Evolutionary conservation across 352 stramenopile genomes (phyloP).

Genomic region (Phytophthora megakarya): DNA sequence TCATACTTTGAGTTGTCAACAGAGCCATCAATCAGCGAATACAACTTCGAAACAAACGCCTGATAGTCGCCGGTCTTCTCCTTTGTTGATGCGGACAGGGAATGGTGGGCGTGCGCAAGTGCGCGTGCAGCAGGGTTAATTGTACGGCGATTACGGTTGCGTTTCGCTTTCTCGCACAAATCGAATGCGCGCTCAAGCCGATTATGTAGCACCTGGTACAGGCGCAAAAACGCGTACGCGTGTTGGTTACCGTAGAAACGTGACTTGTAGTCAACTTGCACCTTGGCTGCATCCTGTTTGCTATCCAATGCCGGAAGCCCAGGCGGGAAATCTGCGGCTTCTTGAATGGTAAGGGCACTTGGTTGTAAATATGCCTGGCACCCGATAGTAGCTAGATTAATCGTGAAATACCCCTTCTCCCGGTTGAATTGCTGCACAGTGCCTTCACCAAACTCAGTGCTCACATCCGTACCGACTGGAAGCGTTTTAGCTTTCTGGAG

Average conservation of each 20-base stretch:
- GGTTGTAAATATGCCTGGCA: slow-evolving; percentile 78
- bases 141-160: slow-evolving; percentile 83
- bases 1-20: slow-evolving; percentile 90
- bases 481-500: slow-evolving; percentile 71
- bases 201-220: slow-evolving; percentile 90
- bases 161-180: slow-evolving; percentile 87
- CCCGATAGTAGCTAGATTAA: slow-evolving; percentile 63
- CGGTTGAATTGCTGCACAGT: slow-evolving; percentile 79
- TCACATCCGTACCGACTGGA: slow-evolving; percentile 71
- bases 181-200: slow-evolving; percentile 82
- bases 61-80: slow-evolving; percentile 89
- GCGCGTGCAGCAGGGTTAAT: slow-evolving; percentile 86
- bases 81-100: slow-evolving; percentile 47
- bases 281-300: slow-evolving; percentile 49
- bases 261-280: slow-evolving; percentile 47
- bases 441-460: slow-evolving; percentile 82
- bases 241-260: slow-evolving; percentile 85
- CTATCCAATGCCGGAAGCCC: slow-evolving; percentile 71
- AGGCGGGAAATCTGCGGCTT: slow-evolving; percentile 74
- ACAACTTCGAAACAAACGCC: slow-evolving; percentile 87
- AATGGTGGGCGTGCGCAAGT: slow-evolving; percentile 73
- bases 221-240: slow-evolving; percentile 86
- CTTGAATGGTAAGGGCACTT: slow-evolving; percentile 74
- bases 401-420: slow-evolving; percentile 62
- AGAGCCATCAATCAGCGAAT: slow-evolving; percentile 84